Evolutionary conservation across 805 yeast species (phyloP).

Genomic region (Zygotorulaspora chibaensis): DNA sequence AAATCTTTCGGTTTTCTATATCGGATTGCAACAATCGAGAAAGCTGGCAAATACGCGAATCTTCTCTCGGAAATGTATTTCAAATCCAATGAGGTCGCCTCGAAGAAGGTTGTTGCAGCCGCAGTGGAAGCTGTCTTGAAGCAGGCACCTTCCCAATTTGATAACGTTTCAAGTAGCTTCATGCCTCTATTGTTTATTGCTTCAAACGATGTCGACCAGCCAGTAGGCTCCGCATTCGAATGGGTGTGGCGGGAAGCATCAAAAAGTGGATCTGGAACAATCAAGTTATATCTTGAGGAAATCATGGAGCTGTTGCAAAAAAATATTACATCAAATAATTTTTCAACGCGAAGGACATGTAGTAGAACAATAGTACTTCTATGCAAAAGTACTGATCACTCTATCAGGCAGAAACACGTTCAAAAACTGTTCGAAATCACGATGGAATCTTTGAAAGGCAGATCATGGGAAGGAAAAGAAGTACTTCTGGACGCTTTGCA

Average conservation of each 20-base stretch:
- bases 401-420: slow-evolving; percentile 28
- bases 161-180: slow-evolving; percentile 54
- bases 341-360: slow-evolving; percentile 61
- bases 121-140: slow-evolving; percentile 64
- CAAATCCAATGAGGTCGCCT: slow-evolving; percentile 39
- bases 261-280: slow-evolving; percentile 66
- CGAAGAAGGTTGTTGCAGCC: slow-evolving; percentile 49
- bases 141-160: slow-evolving; percentile 65
- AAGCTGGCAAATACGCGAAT: slow-evolving; percentile 50
- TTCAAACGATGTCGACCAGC: slow-evolving; percentile 54
- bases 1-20: slow-evolving; percentile 74
- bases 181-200: slow-evolving; percentile 80
- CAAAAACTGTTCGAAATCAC: slow-evolving; percentile 47
- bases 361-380: slow-evolving; percentile 64
- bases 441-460: slow-evolving; percentile 61
- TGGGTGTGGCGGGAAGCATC: slow-evolving; percentile 76
- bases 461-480: slow-evolving; percentile 89
- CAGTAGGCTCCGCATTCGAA: slow-evolving; percentile 47
- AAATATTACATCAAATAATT: slow-evolving; percentile 54
- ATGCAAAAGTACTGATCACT: slow-evolving; percentile 42
- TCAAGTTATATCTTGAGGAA: slow-evolving; percentile 65
- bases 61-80: slow-evolving; percentile 55
- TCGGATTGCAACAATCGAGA: slow-evolving; percentile 52
- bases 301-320: slow-evolving; percentile 50
- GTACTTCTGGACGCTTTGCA: slow-evolving; percentile 66